Evolutionary conservation across 148 eudicot species (phyloP).

Genomic region (Cornus kousa): DNA sequence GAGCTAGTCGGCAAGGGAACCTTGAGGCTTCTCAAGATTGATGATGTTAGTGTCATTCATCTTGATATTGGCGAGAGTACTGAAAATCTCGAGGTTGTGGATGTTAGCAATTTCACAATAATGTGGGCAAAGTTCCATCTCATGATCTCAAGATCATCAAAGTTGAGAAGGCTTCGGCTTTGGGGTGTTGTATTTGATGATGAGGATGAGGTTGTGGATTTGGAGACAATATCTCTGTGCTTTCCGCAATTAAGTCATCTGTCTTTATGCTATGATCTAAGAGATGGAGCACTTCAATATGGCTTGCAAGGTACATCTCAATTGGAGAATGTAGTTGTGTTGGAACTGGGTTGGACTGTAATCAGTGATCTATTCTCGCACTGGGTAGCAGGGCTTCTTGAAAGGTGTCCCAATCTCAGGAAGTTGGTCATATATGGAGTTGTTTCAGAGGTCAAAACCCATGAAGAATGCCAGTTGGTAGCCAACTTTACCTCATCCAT

Average conservation of each 20-base stretch:
- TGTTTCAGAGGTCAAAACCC: conserved; percentile 75
- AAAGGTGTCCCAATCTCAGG: conserved; percentile 73
- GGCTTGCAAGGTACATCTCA: conserved; percentile 54
- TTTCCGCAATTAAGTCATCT: conserved; percentile 61
- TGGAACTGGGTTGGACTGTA: conserved; percentile 84
- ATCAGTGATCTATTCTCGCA: conserved; percentile 60
- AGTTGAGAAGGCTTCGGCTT: conserved; percentile 68
- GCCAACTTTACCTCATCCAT: conserved; percentile 72
- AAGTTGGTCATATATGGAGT: conserved; percentile 73
- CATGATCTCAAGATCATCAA: conserved; percentile 76
- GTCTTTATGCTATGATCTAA: conserved; percentile 66
- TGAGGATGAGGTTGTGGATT: conserved; percentile 78
- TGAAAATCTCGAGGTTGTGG: conserved; percentile 80
- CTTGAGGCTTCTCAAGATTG: conserved; percentile 57
- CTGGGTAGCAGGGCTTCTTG: conserved; percentile 65
- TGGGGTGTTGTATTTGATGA: conserved; percentile 90
- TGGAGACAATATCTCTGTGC: conserved; percentile 68
- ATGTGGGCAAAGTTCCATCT: conserved; percentile 79
- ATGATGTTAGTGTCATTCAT: conserved; percentile 93
- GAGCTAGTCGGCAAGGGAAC: conserved; percentile 78
- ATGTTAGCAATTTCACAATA: conserved; percentile 85
- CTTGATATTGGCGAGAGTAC: conserved; percentile 75
- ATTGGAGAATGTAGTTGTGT: conserved; percentile 54
- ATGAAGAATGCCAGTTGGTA: conserved; percentile 67
- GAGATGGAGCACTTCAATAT: conserved; percentile 61